Percentiles rank a stretch among this genome's conserved stretches.
phyloP scores from a whole-genome alignment of 805 yeast species.

The Pichia occidentalis region DNA sequence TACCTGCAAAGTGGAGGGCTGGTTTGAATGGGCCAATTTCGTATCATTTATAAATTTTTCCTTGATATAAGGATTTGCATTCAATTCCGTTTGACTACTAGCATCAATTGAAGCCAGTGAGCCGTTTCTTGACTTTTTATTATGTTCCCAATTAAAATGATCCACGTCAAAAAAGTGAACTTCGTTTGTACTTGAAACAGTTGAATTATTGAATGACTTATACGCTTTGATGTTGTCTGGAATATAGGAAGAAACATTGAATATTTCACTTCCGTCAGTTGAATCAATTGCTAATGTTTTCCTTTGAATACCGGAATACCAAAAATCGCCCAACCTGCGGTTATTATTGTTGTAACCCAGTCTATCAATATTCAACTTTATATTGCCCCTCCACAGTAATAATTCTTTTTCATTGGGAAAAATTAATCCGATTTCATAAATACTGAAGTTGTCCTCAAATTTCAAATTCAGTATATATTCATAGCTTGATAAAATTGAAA shows the following conservation, averaged over 20 bases:
- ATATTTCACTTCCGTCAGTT: slow-evolving; percentile 9
- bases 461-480: slow-evolving; percentile 35
- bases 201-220: not conserved
- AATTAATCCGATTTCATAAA: slow-evolving; percentile 40
- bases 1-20: too few relatives aligned
- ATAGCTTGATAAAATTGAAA: slow-evolving; percentile 19
- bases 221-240: slow-evolving; percentile 5
- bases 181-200: not conserved
- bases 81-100: too few relatives aligned
- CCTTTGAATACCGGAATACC: slow-evolving; percentile 20
- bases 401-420: slow-evolving; percentile 31
- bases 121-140: slow-evolving; percentile 1
- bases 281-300: slow-evolving; percentile 11
- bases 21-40: too few relatives aligned
- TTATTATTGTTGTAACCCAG: slow-evolving; percentile 29
- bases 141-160: slow-evolving; percentile 3
- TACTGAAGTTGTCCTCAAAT: slow-evolving; percentile 37
- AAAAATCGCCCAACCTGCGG: slow-evolving; percentile 16
- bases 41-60: too few relatives aligned
- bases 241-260: slow-evolving; percentile 7
- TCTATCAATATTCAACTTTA: slow-evolving; percentile 9
- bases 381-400: slow-evolving; percentile 35
- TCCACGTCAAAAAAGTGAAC: slow-evolving; percentile 6
- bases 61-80: too few relatives aligned
- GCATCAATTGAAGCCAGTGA: slow-evolving; percentile 1